A percentile compares a stretch with the other conserved stretches of the same genome.
These are phyloP conservation scores for Chlorella sp. DNA, from an alignment of 139 green algal species.

Conservation along the genomic window DNA sequence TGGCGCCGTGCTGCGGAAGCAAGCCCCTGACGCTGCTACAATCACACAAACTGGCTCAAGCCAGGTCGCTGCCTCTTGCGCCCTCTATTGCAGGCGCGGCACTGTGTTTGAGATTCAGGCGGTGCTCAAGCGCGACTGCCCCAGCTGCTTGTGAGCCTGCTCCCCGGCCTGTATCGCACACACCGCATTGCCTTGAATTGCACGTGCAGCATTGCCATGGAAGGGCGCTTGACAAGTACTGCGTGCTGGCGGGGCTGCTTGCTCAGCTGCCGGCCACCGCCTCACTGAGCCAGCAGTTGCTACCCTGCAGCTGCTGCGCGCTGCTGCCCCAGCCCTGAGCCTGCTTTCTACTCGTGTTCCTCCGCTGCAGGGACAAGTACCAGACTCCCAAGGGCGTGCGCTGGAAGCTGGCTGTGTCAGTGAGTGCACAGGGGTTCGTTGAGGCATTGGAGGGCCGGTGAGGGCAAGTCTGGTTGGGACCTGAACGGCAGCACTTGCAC, in stretches of 20 bases:
- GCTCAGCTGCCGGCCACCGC: too few relatives aligned
- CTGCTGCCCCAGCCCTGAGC: too few relatives aligned
- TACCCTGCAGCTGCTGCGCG: neutral
- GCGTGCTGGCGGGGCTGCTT: too few relatives aligned
- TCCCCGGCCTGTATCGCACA: too few relatives aligned
- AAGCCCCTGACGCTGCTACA: too few relatives aligned
- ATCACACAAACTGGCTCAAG: too few relatives aligned
- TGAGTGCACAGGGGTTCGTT: neutral
- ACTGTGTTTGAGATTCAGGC: constrained; percentile 37
- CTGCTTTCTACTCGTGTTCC: neutral
- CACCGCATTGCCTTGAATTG: too few relatives aligned
- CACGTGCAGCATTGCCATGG: neutral
- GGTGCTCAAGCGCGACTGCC: constrained; percentile 25
- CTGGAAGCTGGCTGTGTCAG: constrained; percentile 34
- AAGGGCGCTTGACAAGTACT: neutral
- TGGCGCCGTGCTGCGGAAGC: too few relatives aligned
- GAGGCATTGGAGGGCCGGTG: too few relatives aligned
- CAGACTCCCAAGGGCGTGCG: constrained; percentile 2
- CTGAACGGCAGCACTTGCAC: neutral
- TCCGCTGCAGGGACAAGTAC: constrained; percentile 31
- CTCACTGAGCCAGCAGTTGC: neutral
- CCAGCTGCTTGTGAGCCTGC: neutral
- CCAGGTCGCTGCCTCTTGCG: neutral
- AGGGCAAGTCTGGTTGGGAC: too few relatives aligned
- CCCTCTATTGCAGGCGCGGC: neutral